Evolutionary conservation across 768 basidiomycete species (phyloP), one percentile per base, ranked within the genome.

Genomic region (Tulasnella sp.): DNA sequence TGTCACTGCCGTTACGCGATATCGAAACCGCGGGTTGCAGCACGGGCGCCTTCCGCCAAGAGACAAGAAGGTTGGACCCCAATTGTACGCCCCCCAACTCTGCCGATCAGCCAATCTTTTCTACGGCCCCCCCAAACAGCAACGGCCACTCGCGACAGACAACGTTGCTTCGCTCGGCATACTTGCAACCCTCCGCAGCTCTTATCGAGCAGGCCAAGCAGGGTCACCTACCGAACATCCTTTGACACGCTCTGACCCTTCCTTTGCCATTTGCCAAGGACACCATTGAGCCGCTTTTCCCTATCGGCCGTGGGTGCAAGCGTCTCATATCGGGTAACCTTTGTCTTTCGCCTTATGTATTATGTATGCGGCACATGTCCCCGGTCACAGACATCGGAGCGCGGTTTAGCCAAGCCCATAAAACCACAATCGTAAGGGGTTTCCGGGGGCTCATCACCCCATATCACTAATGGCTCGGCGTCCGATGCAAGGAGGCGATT

Each of bases 151-250:
- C 20, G 28, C 28, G 8, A 69, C 34, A 18, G 64, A 69, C 16
- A 24, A 54, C 54, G 54, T 24, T 22, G 54, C n/a, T 18, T 69
- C 18, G 64, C 64, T 69, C 64, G 64, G 64, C 64, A 69, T 69
- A 54, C 54, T n/a, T 54, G 54, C 58, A 6, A 28, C n/a, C 24
- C 28, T 69, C 64, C 64, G 64, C 64, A 69, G 64, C 12, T 69
- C 64, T 69, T 69, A 69, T 69, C 64, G 64, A 69, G 34, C 64
- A 20, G 6, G 64, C 64, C 64, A 69, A 69, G 64, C 64, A 69
- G 64, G 64, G 64, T 69, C 64, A 69, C 64, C 16, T 1, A 11
- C 31, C 18, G 28, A 37, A 54, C 54, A 54, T 54, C 54, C n/a
- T 54, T 34, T 28, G 11, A 28, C 64, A 28, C 64, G 16, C 34